Base-by-base conservation (phyloP, 2,329 filamentous ascomycete genomes). In the Tolypocladium tundrense region DNA sequence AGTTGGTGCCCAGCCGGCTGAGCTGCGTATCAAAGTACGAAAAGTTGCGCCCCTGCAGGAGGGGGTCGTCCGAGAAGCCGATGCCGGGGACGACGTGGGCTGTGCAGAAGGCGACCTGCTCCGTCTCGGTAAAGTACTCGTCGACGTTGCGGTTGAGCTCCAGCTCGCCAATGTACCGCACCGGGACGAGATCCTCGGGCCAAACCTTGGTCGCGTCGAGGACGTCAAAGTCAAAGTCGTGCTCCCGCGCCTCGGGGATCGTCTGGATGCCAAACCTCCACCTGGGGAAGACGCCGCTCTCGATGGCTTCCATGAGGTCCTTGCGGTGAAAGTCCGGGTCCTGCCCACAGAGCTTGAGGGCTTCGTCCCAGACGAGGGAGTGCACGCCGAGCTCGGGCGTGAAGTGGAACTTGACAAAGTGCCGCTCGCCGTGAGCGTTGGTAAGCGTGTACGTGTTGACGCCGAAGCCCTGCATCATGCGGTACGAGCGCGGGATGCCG, bases 381-480 rank as follows among this genome's bases (percentile, higher is more conserved):
- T 90, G 87, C 0, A 91, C 86, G 56, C 89, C 89, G 0, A 91
- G 79, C 57, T 87, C 83, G 0, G 89, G 88, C 0, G 83, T 91
- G 66, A 82, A 91, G 68, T 87, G 83, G 68, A 91, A 92, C 72
- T 93, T 93, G 70, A 90, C 86, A 63, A 91, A 91, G 58, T 82
- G 78, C 1, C 86, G 79, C 68, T 88, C 81, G 27, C 87, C 88
- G 62, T 87, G 79, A 31, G 78, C 80, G 60, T 91, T 91, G 60
- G 78, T 76, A 2, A 91, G 77, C 0, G 82, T 88, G 65, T 79
- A 93, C 0, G 90, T 92, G 71, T 93, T 91, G 64, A 93, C 89
- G 57, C 89, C 88, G 58, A 92, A 93, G 0, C 89, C 89, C 63
- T 93, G 88, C 87, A 93, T 91, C 88, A 91, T 91, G 31, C 89